These are phyloP conservation scores for Flammula alnicola DNA, from an alignment of 1,284 basidiomycete species.

Conservation along the genomic window DNA sequence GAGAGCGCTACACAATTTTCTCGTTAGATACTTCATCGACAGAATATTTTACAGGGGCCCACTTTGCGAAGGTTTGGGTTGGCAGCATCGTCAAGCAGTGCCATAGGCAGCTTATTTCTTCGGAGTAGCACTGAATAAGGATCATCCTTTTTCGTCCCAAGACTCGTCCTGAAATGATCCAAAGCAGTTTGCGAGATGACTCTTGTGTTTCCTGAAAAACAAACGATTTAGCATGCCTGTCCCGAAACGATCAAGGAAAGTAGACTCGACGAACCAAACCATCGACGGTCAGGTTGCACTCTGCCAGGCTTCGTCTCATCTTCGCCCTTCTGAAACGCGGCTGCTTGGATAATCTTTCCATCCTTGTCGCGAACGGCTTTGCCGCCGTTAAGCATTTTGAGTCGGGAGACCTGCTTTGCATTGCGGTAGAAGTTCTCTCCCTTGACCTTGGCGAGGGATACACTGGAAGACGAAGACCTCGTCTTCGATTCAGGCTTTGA, in stretches of 20 bases:
- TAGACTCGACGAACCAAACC: conserved; percentile 79
- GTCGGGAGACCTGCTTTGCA: conserved; percentile 81
- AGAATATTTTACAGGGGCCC: conserved; percentile 18
- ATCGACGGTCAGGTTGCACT: conserved; percentile 90
- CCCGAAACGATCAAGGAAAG: neutral
- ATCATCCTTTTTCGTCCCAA: conserved; percentile 84
- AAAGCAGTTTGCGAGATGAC: conserved; percentile 96
- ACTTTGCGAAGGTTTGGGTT: conserved; percentile 83
- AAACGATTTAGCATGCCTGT: conserved; percentile 3
- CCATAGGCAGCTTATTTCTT: conserved; percentile 95
- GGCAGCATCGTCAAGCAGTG: conserved; percentile 84
- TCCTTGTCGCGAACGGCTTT: conserved; percentile 88
- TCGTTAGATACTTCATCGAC: neutral
- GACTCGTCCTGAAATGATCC: conserved; percentile 91
- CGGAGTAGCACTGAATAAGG: conserved; percentile 93
- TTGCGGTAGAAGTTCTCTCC: conserved; percentile 94
- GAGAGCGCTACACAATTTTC: conserved; percentile 63
- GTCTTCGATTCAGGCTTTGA: conserved; percentile 51
- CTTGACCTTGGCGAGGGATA: conserved; percentile 75
- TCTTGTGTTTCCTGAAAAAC: conserved; percentile 84
- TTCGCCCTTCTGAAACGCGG: conserved; percentile 92
- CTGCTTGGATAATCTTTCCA: conserved; percentile 90
- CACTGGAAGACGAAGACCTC: conserved; percentile 55
- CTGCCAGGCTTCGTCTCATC: conserved; percentile 86
- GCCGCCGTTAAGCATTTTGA: conserved; percentile 92